Percentiles rank a stretch among this genome's conserved stretches.
phyloP scores from a whole-genome alignment of 768 basidiomycete species.

The Mycena polygramma region DNA sequence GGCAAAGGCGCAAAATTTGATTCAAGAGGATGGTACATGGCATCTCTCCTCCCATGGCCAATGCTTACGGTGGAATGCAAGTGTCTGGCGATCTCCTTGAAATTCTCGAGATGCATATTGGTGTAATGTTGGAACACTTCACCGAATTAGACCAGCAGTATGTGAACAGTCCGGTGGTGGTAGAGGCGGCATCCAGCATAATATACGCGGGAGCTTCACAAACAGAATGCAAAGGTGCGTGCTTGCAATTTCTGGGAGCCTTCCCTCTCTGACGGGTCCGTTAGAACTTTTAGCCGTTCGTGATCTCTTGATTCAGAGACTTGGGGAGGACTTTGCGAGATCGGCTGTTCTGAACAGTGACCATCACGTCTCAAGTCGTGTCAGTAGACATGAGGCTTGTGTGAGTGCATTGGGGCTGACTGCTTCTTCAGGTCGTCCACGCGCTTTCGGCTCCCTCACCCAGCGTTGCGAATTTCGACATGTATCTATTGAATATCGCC shows the following conservation, averaged over 20 bases:
- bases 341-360: constrained; percentile 66
- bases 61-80: constrained; percentile 7
- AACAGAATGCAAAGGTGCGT: constrained; percentile 69
- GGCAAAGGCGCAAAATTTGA: constrained; percentile 77
- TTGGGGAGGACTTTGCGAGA: constrained; percentile 70
- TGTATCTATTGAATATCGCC: constrained; percentile 68
- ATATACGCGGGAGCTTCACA: constrained; percentile 69
- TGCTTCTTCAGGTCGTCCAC: constrained; percentile 58
- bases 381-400: constrained; percentile 41
- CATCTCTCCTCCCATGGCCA: not conserved
- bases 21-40: constrained; percentile 66
- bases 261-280: constrained; percentile 21
- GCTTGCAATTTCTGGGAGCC: constrained; percentile 1
- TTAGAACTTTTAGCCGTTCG: constrained; percentile 71
- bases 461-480: constrained; percentile 68
- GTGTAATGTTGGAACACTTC: constrained; percentile 70
- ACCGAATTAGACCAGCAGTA: constrained; percentile 67
- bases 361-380: constrained; percentile 66
- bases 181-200: constrained; percentile 79
- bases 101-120: constrained; percentile 74
- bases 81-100: constrained; percentile 71
- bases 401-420: constrained; percentile 7
- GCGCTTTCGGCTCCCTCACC: constrained; percentile 67
- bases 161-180: constrained; percentile 60
- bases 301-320: constrained; percentile 65